Evolutionary conservation across 768 basidiomycete species (phyloP).

Genomic region (Tubosaeta sp.): DNA sequence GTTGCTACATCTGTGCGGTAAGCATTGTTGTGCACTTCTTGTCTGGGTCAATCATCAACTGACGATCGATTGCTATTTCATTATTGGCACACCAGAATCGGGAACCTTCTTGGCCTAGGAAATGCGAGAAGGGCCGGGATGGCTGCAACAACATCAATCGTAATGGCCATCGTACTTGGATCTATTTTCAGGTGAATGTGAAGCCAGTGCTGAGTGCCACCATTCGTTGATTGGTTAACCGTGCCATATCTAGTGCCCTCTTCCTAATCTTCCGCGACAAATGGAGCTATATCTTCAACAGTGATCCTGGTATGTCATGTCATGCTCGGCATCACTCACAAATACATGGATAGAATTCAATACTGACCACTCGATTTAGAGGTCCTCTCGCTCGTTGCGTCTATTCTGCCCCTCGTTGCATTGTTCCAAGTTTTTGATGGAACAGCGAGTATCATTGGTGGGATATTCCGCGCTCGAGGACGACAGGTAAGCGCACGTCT

Average conservation of each 20-base stretch:
- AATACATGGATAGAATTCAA: no score
- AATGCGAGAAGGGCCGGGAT: constrained; percentile 70
- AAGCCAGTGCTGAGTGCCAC: neutral
- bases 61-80: neutral
- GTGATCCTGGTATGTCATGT: constrained; percentile 46
- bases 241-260: constrained; percentile 35
- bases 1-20: constrained; percentile 85
- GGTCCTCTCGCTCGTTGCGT: constrained; percentile 47
- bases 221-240: neutral
- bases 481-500: constrained; percentile 48
- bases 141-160: constrained; percentile 58
- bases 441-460: constrained; percentile 58
- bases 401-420: constrained; percentile 70
- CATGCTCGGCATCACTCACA: no score
- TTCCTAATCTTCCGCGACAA: constrained; percentile 60
- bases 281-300: constrained; percentile 76
- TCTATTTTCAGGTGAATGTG: constrained; percentile 55
- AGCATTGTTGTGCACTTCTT: constrained; percentile 13
- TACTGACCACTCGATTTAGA: constrained; percentile 29
- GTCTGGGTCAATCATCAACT: neutral
- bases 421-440: constrained; percentile 88
- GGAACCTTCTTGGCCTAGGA: constrained; percentile 82
- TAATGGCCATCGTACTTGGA: constrained; percentile 63
- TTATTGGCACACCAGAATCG: constrained; percentile 48
- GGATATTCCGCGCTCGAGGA: constrained; percentile 80